These are phyloP conservation scores for Phytophthora sansomeana DNA, from an alignment of 352 stramenopile genomes.

Conservation along the genomic window DNA sequence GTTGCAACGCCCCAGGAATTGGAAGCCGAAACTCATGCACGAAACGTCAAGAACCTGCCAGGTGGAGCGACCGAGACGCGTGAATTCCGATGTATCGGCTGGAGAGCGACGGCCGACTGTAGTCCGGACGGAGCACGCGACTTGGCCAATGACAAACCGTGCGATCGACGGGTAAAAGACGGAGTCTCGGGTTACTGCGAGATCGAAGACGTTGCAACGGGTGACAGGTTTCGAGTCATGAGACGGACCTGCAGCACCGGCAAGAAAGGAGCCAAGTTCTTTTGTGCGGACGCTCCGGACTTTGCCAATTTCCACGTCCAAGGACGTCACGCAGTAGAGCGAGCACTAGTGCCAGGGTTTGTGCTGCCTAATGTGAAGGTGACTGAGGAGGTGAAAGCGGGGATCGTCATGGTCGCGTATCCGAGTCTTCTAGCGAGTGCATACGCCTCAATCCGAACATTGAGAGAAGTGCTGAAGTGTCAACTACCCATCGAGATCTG, in stretches of 20 bases:
- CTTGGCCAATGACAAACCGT: constrained; percentile 29
- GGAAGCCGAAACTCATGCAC: constrained; percentile 18
- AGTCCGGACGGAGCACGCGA: constrained; percentile 22
- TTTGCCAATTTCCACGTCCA: constrained; percentile 48
- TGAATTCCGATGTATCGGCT: constrained; percentile 32
- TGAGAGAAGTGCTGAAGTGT: constrained; percentile 48
- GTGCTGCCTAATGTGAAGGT: constrained; percentile 24
- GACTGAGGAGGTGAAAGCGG: constrained; percentile 11
- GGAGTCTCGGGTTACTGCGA: constrained; percentile 28
- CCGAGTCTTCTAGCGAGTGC: constrained; percentile 50
- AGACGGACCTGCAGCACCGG: constrained; percentile 38
- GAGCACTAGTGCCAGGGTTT: constrained; percentile 15
- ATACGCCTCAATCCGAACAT: constrained; percentile 45
- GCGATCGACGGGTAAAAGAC: constrained; percentile 26
- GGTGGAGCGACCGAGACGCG: constrained; percentile 20
- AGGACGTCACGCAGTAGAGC: constrained; percentile 27
- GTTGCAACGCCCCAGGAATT: constrained; percentile 23
- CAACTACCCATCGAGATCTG: constrained; percentile 60
- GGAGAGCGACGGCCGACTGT: constrained; percentile 28
- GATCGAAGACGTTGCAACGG: constrained; percentile 36
- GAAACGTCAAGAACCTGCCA: constrained; percentile 19
- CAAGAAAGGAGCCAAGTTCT: constrained; percentile 45
- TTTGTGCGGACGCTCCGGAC: constrained; percentile 52
- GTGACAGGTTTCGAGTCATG: constrained; percentile 47
- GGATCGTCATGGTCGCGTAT: constrained; percentile 62